Base-by-base conservation (phyloP, 345 rosid genomes). In the Mallotus nudiflorus region DNA sequence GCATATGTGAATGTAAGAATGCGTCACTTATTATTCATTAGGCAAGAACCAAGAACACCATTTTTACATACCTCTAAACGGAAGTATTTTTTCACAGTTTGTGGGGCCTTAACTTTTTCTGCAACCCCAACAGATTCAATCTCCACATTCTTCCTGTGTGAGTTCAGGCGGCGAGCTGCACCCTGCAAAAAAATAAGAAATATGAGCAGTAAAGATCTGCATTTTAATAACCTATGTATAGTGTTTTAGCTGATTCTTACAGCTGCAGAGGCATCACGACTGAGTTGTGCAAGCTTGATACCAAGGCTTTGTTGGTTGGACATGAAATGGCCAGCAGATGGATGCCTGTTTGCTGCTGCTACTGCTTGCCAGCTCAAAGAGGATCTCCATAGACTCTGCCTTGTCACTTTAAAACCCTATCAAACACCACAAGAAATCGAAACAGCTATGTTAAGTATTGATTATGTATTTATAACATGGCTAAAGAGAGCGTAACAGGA, bases 41-140 rank as follows among this genome's bases (percentile, higher is more conserved):
- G n/a, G n/a, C n/a, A n/a, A n/a, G n/a, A n/a, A n/a, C n/a, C n/a
- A n/a, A n/a, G n/a, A 14, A 55, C 14, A 58, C 35, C 33, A 44
- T 56, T 6, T 42, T 12, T 70, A 53, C 28, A 25, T 69, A 83
- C 86, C 89, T 81, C 86, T 68, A 77, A 64, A 42, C 78, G 69
- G 54, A 81, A 79, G 66, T 72, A 75, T 71, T 79, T 85, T 74
- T 80, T 85, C 69, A 73, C 78, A 19, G 59, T 49, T 66, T 72
- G 71, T 42, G 48, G 74, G 37, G 62, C 33, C 55, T 79, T 79
- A 20, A 74, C 28, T 77, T 77, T 85, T 73, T 82, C 79, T 15
- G 85, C 65, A 55, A 74, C 62, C 52, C 82, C 82, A 11, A 81
- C 65, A 15, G 85, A 85, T 79, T 83, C 85, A 31, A 69, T 46